phyloP scores from a whole-genome alignment of 306 rosid genomes.

The barrel medic (Medicago truncatula) region DNA sequence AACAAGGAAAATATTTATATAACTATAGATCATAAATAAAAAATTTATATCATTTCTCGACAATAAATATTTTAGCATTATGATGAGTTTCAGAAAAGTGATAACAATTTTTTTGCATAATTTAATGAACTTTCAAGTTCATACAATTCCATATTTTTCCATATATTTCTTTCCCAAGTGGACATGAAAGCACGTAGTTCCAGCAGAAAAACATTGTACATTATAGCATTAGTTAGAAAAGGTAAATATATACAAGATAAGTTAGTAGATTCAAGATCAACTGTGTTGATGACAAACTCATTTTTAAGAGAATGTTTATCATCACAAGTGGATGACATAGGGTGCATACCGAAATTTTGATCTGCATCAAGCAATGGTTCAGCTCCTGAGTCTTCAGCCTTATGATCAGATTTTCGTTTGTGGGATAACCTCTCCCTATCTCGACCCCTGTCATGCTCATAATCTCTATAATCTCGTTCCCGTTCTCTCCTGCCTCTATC shows the following conservation, averaged over 20 bases:
- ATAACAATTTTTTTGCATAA: constrained; percentile 25
- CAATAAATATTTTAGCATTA: constrained; percentile 12
- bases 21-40: constrained; percentile 31
- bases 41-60: constrained; percentile 18
- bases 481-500: constrained; percentile 83
- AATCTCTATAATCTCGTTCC: constrained; percentile 78
- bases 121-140: constrained; percentile 27
- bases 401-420: constrained; percentile 68
- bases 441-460: constrained; percentile 74
- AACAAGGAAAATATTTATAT: constrained; percentile 37
- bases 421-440: constrained; percentile 69
- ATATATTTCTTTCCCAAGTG: constrained; percentile 18
- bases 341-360: constrained; percentile 70
- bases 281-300: constrained; percentile 54
- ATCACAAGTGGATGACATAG: constrained; percentile 71
- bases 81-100: constrained; percentile 22
- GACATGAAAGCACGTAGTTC: constrained; percentile 23
- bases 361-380: constrained; percentile 80
- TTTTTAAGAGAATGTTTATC: constrained; percentile 77
- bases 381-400: constrained; percentile 71
- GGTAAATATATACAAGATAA: constrained; percentile 26
- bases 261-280: constrained; percentile 32
- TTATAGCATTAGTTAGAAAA: constrained; percentile 25
- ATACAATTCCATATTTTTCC: constrained; percentile 1
- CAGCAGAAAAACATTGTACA: constrained; percentile 17